phyloP scores from a whole-genome alignment of 768 basidiomycete genomes.

The Butyriboletus loyo region DNA sequence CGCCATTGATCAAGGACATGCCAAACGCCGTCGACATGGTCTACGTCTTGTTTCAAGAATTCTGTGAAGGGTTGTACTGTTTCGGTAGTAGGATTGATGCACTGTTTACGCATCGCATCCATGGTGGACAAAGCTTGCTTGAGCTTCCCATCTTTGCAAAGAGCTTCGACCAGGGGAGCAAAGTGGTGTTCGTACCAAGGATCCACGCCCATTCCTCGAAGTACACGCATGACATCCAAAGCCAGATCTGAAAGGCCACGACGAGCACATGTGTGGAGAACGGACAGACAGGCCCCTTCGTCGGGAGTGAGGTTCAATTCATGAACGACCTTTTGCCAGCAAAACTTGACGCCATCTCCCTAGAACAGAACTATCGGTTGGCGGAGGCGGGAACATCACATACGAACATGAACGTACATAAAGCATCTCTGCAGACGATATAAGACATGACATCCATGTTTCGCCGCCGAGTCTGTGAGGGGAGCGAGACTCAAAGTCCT shows the following conservation, averaged over 20 bases:
- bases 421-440: constrained; percentile 57
- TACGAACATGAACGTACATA: constrained; percentile 55
- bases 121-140: constrained; percentile 63
- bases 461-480: constrained; percentile 49
- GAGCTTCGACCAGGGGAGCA: constrained; percentile 73
- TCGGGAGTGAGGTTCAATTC: constrained; percentile 56
- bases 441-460: constrained; percentile 67
- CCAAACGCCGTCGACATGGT: constrained; percentile 64
- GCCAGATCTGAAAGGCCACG: constrained; percentile 71
- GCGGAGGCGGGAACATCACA: background rate
- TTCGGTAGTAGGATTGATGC: constrained; percentile 45
- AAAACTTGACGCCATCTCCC: constrained; percentile 62
- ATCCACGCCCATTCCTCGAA: constrained; percentile 46
- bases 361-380: constrained; percentile 26
- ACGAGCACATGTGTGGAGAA: constrained; percentile 72
- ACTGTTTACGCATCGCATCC: constrained; percentile 53
- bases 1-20: constrained; percentile 58
- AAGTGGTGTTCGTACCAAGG: constrained; percentile 71
- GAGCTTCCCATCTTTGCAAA: constrained; percentile 53
- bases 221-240: constrained; percentile 55
- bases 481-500: constrained; percentile 54
- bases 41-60: constrained; percentile 43
- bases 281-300: constrained; percentile 68
- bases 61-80: constrained; percentile 56
- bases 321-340: constrained; percentile 61